These are phyloP conservation scores for Aspergillus sp. DNA, from an alignment of 2,329 filamentous ascomycete genomes.

Conservation along the genomic window DNA sequence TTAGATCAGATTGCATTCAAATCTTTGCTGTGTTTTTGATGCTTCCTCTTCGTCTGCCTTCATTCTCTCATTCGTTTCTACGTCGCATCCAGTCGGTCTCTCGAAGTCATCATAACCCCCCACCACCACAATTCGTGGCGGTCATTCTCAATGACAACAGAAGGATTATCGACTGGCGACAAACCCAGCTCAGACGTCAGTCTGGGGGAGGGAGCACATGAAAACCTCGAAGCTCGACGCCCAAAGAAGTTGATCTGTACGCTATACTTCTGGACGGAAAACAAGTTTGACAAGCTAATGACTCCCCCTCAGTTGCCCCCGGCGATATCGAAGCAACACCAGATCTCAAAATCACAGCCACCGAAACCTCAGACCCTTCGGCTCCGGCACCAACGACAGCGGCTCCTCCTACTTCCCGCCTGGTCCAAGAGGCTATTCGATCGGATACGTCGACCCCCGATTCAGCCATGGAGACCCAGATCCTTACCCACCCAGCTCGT, in stretches of 20 bases:
- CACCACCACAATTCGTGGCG: slow-evolving; percentile 3
- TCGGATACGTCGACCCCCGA: slow-evolving; percentile 32
- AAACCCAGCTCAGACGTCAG: slow-evolving; percentile 6
- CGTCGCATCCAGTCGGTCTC: neutral
- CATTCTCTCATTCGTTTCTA: neutral
- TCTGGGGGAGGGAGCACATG: slow-evolving; percentile 3
- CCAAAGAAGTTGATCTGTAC: slow-evolving; percentile 40
- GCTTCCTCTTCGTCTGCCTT: neutral
- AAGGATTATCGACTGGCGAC: neutral
- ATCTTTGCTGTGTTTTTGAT: neutral
- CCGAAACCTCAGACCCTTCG: slow-evolving; percentile 9
- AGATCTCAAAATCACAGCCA: slow-evolving; percentile 8
- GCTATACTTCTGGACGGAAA: slow-evolving; percentile 1
- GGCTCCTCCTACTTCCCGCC: neutral
- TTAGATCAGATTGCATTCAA: too few species aligned
- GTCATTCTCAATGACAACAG: neutral
- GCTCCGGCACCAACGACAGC: neutral
- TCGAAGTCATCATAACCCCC: too few species aligned
- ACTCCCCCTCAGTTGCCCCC: slow-evolving; percentile 31
- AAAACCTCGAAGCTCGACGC: slow-evolving; percentile 16
- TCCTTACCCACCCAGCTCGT: slow-evolving; percentile 34
- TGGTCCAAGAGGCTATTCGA: slow-evolving; percentile 16
- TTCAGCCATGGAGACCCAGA: slow-evolving; percentile 26
- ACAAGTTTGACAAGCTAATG: slow-evolving; percentile 5
- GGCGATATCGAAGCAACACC: slow-evolving; percentile 32